Conservation (phyloP, 2,329 filamentous ascomycete species). For the Exophiala bonariae region DNA sequence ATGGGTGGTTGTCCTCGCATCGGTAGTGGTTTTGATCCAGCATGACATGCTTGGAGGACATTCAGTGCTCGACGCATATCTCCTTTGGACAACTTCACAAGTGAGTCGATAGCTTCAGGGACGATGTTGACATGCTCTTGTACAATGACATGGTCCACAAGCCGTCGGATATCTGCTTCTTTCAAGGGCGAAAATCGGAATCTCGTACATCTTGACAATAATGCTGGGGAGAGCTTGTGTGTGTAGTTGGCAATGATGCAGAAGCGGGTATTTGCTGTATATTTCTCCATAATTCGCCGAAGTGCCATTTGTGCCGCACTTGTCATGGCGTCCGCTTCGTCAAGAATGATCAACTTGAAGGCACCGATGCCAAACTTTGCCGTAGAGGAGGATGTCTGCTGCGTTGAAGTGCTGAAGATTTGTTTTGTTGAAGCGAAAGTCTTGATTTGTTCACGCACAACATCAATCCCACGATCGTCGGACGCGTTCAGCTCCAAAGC, state of each 20-base stretch:
- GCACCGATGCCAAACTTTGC: slow-evolving; percentile 59
- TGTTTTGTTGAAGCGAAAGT: slow-evolving; percentile 91
- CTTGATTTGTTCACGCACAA: slow-evolving; percentile 98
- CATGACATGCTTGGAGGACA: slow-evolving; percentile 93
- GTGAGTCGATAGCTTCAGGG: slow-evolving; percentile 74
- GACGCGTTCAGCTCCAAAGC: slow-evolving; percentile 96
- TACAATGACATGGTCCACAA: slow-evolving; percentile 87
- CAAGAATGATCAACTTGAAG: slow-evolving; percentile 95
- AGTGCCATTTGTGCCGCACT: slow-evolving; percentile 97
- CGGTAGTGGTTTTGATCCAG: slow-evolving; percentile 71
- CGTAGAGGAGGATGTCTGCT: slow-evolving; percentile 40
- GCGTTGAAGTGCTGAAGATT: slow-evolving; percentile 72
- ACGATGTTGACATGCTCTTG: slow-evolving; percentile 85
- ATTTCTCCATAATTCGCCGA: slow-evolving; percentile 97
- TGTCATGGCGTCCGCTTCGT: slow-evolving; percentile 99
- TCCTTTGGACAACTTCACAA: slow-evolving; percentile 86
- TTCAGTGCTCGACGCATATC: slow-evolving; percentile 96
- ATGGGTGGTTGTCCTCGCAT: slow-evolving; percentile 41
- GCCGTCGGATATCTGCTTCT: slow-evolving; percentile 75
- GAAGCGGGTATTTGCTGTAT: slow-evolving; percentile 95
- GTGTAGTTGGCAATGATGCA: slow-evolving; percentile 99
- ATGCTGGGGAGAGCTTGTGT: slow-evolving; percentile 90
- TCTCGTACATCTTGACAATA: slow-evolving; percentile 88
- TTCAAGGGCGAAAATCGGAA: slow-evolving; percentile 95
- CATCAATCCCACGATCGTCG: slow-evolving; percentile 95